A percentile compares a stretch with the other conserved stretches of the same genome.
These are phyloP conservation scores for Gloeostereum incarnatum DNA, from an alignment of 768 basidiomycete species.

Conservation along the genomic window DNA sequence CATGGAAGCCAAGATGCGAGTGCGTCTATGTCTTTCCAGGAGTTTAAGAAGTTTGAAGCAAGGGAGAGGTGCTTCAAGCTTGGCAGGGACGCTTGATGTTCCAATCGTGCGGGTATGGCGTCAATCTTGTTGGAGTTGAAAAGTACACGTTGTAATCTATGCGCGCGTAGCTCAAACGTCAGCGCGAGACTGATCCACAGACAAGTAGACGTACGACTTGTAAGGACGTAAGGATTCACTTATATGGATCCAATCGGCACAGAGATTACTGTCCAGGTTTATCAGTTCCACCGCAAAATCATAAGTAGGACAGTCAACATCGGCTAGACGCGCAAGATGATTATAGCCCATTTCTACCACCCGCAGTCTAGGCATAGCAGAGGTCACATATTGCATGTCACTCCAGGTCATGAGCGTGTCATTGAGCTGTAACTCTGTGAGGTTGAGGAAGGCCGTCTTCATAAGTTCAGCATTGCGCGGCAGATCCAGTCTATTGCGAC, in stretches of 20 bases:
- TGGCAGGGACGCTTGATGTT: conserved; percentile 16
- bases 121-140: conserved; percentile 54
- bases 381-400: conserved; percentile 44
- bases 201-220: conserved; percentile 30
- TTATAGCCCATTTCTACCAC: conserved; percentile 70
- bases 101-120: conserved; percentile 33
- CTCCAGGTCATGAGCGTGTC: conserved; percentile 64
- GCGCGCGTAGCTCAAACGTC: conserved; percentile 9
- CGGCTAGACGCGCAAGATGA: conserved; percentile 26
- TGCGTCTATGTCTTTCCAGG: conserved; percentile 59
- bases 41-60: conserved; percentile 44
- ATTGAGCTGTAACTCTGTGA: conserved; percentile 69
- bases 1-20: conserved; percentile 61
- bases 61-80: conserved; percentile 52
- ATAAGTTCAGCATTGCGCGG: conserved; percentile 21
- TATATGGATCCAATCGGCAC: conserved; percentile 45
- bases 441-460: conserved; percentile 31
- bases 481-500: conserved; percentile 57
- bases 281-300: conserved; percentile 32
- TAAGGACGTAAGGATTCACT: conserved; percentile 34
- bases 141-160: conserved; percentile 57
- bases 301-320: conserved; percentile 4
- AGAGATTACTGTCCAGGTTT: conserved; percentile 65
- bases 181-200: conserved; percentile 6
- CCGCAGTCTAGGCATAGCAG: conserved; percentile 43